Evolutionary conservation across 495 filamentous ascomycete species (phyloP), one percentile per base, ranked within the genome.

Genomic region (Aspergillus sclerotiicarbonarius): DNA sequence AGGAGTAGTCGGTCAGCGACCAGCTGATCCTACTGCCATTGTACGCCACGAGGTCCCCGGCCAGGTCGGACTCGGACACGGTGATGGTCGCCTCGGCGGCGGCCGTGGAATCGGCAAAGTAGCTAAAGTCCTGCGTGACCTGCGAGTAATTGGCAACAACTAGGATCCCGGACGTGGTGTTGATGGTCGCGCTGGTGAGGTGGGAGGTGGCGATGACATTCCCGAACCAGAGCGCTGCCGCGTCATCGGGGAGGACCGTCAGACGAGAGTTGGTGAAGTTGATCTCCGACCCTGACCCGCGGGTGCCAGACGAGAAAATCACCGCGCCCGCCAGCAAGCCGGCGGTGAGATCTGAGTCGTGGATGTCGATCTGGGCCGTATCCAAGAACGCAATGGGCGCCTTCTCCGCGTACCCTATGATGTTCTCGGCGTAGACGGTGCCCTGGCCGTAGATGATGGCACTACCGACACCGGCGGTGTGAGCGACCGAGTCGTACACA

Each of bases 401-500:
- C 0, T 21, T 19, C 44, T 47, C 44, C 1, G 16, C 19, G 18
- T 47, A 21, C 20, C 44, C 44, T 6, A 21, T 12, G 6, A 47
- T 18, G 19, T 47, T 25, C 5, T 6, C 10, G 4, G 5, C 44
- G 4, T 47, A 20, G 16, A 8, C 10, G 3, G 4, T 12, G 4
- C 16, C 44, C 18, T 8, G 44, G 29, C 53, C 51, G 29, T 66
- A 66, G 51, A 62, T 60, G 15, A 46, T 66, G 16, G 63, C 63
- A 12, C 57, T 60, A 6, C 63, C 63, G 41, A 66, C 49, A 4
- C 60, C 60, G 6, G 63, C 60, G 8, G 63, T 43, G 43, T 58
- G 56, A 6, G 63, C 60, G 16, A 66, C 48, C n/a, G 57, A 54
- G 53, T 66, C 63, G 21, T 57, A 44, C 5, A 66, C 57, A 30